Base-by-base conservation (phyloP, 352 stramenopile species). In the Globisporangium splendens region DNA sequence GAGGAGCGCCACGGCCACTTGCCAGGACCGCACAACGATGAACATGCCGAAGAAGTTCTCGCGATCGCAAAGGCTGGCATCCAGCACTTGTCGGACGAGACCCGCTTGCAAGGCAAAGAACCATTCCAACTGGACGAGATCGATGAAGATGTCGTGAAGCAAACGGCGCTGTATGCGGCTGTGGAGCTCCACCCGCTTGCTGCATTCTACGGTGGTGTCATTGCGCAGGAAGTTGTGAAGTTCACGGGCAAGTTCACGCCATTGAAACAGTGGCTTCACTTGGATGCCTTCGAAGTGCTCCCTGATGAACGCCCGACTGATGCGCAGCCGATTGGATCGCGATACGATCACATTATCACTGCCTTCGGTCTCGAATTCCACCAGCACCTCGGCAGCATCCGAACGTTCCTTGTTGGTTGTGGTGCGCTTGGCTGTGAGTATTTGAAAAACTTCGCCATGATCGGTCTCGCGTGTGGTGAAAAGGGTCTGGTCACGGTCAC, bases 181-280 rank as follows among this genome's bases (percentile, higher is more conserved):
- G 64, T 94, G 11, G 85, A 94, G 60, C 57, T 94, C n/a, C 85
- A 94, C 50, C 85, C 85, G 21, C 62, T 94, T 50, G 80, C 85
- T 47, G 85, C 85, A n/a, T 94, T 91, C 53, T 94, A 85, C 62
- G 85, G 85, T 50, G 85, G 85, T 41, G 74, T 94, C 41, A 61
- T 94, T 57, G 85, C 85, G 8, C 85, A 94, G 52, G 85, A 94
- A 71, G 77, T 94, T n/a, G 85, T 94, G 51, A 94, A 94, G 63
- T 93, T 93, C 50, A 94, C 85, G 42, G 86, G 86, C 51, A 95
- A 95, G 53, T 95, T 93, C 43, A 89, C 84, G 11, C 83, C 86
- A 8, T 46, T 95, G 46, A 89, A 91, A 62, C 86, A 95, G 51
- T 95, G 83, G 83, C 61, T 95, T 41, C 83, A 95, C 61, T 72